Evolutionary conservation across 1,284 basidiomycete genomes (phyloP), one percentile per base, ranked within the genome.

Genomic region (Ganoderma resinaceum): DNA sequence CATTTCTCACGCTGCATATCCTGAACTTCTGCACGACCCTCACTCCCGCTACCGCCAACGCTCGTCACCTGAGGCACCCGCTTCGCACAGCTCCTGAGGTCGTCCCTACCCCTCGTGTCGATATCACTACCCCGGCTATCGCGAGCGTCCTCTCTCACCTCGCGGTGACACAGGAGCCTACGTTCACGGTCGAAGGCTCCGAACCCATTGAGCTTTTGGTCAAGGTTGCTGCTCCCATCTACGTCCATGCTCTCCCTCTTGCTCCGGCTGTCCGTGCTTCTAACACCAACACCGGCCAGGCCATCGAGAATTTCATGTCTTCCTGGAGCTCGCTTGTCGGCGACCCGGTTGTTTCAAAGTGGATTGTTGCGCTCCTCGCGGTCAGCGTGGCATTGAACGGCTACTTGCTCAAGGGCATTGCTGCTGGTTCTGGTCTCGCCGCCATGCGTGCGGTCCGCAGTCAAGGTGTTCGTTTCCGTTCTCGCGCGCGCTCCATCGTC

Each of bases 281-380:
- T 59, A 76, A 78, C 40, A 64, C 68, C 49, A 66, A 74, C 58
- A 75, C 74, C 37, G 72, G 74, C 61, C 79, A 83, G 70, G 76
- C 82, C 49, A 83, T 98, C 70, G 96, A 98, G 73, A 87, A 89
- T 70, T 96, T 98, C 84, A 95, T 98, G 93, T 90, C 89, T 49
- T 88, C 90, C n/a, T 99, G 97, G 97, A 95, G 95, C 9, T 84
- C 86, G n/a, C 89, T 99, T 71, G 96, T 98, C 64, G 96, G 96
- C 38, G 97, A 99, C 78, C 97, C 97, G 0, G 90, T 99, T 65
- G 83, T 99, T 74, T 93, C 91, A 77, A 99, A 99, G 84, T 98
- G 95, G 95, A 97, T 99, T 76, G 94, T 98, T 65, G 85, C 96
- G 64, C 86, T 94, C 20, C 89, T 99, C 40, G 92, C 91, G 3